These are phyloP conservation scores for Pichia cephalocereana DNA, from an alignment of 805 yeast genomes.

Conservation along the genomic window DNA sequence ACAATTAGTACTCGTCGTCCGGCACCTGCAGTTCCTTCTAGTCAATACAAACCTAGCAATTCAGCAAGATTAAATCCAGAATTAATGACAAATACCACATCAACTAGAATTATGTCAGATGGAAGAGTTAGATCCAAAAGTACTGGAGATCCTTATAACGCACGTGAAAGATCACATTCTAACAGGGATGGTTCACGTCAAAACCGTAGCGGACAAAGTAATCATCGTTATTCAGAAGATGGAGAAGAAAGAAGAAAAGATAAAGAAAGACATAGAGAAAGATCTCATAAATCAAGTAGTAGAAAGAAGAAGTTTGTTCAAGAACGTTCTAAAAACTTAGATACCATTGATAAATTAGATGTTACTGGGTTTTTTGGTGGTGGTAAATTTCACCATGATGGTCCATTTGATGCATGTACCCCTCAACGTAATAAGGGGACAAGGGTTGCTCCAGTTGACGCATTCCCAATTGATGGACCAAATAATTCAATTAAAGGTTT, in stretches of 20 bases:
- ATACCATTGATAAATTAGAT: constrained; percentile 90
- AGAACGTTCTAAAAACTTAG: constrained; percentile 64
- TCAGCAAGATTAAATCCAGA: constrained; percentile 6
- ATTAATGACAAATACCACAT: constrained; percentile 17
- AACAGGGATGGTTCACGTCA: neutral
- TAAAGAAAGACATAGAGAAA: constrained; percentile 12
- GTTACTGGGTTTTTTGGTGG: constrained; percentile 92
- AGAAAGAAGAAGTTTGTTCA: constrained; percentile 32
- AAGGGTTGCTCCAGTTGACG: constrained; percentile 81
- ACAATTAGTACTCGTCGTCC: constrained; percentile 10
- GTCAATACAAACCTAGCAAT: neutral
- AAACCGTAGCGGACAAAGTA: neutral
- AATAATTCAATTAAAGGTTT: constrained; percentile 74
- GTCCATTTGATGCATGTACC: constrained; percentile 97
- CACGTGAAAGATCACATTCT: constrained; percentile 5
- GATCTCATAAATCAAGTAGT: constrained; percentile 15
- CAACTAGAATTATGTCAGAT: constrained; percentile 21
- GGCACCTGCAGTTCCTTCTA: constrained; percentile 9
- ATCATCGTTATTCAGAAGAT: constrained; percentile 10
- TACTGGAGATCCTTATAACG: constrained; percentile 16
- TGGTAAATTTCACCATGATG: constrained; percentile 95
- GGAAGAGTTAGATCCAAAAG: constrained; percentile 26
- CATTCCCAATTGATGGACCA: constrained; percentile 95
- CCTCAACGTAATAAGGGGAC: constrained; percentile 82
- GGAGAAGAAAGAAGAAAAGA: constrained; percentile 5